Evolutionary conservation across 176 grass and related monocot genomes (phyloP).

Genomic region (Poa pratensis): DNA sequence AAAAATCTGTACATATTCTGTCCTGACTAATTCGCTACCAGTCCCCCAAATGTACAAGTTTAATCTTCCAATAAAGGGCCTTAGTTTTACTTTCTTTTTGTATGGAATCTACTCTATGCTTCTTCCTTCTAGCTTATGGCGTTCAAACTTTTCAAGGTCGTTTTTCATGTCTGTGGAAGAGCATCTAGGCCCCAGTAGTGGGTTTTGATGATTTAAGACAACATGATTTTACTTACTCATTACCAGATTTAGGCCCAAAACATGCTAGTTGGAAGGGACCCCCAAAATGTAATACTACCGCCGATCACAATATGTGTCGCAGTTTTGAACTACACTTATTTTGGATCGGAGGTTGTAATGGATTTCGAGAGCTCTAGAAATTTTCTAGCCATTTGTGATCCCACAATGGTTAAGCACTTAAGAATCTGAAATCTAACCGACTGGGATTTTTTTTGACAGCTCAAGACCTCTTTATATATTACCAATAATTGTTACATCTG

Average conservation of each 20-base stretch:
- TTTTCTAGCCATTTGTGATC: no score
- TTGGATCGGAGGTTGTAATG: no score
- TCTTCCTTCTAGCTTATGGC: not conserved
- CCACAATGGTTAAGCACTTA: no score
- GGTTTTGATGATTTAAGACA: not conserved
- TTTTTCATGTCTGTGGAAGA: not conserved
- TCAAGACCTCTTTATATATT: no score
- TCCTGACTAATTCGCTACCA: conserved; percentile 38
- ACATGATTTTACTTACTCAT: not conserved
- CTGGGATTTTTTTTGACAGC: no score
- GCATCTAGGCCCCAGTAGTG: not conserved
- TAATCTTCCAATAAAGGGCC: conserved; percentile 61
- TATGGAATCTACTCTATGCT: not conserved
- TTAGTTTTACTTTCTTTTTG: conserved; percentile 19
- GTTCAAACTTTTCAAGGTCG: not conserved
- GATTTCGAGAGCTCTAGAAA: no score
- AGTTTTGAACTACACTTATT: no score
- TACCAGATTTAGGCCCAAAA: not conserved
- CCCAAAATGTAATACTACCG: no score
- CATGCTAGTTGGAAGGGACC: no score
- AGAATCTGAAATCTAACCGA: no score
- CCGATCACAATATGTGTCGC: no score
- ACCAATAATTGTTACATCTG: no score
- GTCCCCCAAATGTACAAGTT: conserved; percentile 66
- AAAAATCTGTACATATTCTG: conserved; percentile 64